Evolutionary conservation across 257 asterid species (phyloP), one percentile per base, ranked within the genome.

Genomic region (Lycium barbarum): DNA sequence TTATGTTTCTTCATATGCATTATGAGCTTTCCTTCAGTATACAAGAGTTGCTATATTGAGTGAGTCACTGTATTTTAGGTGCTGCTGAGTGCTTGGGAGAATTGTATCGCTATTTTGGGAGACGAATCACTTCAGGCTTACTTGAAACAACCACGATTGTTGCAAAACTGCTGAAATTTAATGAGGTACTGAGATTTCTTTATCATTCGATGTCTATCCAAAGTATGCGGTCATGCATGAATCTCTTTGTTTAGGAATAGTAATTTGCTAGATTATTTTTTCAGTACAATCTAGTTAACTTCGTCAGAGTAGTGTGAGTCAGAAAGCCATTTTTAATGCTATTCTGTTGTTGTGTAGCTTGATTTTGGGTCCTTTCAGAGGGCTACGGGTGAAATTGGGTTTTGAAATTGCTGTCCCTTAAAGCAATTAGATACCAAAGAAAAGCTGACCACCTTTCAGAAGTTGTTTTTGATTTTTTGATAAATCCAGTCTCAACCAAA

Each of bases 11-110:
- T 68, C 49, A 20, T 66, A 53, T 43, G 80, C 72, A 61, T 57
- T 43, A 13, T 76, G 65, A 63, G 83, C 54, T 80, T 67, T 43
- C 47, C 73, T 86, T 79, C 57, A 26, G 20, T 58, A 62, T 53
- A 54, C 22, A 9, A 35, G 62, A 55, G 59, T 84, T 81, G 74
- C 51, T 83, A 35, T 35, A 54, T 26, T 83, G 45, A 63, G 65
- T 83, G 45, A 71, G 65, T 84, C 22, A 68, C 53, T 83, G 85
- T 33, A 79, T 83, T 59, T 61, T 70, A 97, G 99, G 98, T 88
- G 99, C 94, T 89, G 91, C 97, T 18, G 97, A 94, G 88, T 97
- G 98, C 88, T 92, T 97, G 90, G 99, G 98, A 81, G 98, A 95
- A 90, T 88, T 95, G 87, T 97, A 95, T 87, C 91, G 86, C 80